Conservation (phyloP, 257 asterid species). For the Cordia subcordata region DNA sequence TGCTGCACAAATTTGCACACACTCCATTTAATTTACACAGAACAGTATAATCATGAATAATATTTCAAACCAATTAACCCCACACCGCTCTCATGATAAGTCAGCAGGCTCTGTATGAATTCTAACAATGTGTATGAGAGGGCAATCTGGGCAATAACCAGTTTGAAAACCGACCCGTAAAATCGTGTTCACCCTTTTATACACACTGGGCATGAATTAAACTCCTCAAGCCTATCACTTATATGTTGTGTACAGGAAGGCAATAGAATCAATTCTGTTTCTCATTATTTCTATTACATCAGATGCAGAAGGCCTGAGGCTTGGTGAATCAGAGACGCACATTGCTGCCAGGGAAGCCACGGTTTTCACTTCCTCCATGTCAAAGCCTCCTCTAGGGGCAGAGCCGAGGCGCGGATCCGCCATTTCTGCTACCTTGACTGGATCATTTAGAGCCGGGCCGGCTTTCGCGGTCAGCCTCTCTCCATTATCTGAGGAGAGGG, state of each 20-base stretch:
- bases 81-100: no score
- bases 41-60: background rate
- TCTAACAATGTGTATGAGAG: no score
- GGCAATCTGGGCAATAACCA: no score
- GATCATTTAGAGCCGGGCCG: conserved; percentile 34
- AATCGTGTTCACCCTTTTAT: no score
- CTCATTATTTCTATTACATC: conserved; percentile 34
- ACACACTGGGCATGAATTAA: no score
- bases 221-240: no score
- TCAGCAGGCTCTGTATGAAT: no score
- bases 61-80: no score
- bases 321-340: conserved; percentile 44
- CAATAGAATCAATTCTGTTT: conserved; percentile 16
- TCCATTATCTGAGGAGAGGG: conserved; percentile 32
- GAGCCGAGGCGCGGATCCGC: conserved; percentile 42
- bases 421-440: conserved; percentile 39
- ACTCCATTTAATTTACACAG: background rate
- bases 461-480: conserved; percentile 40
- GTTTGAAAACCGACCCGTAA: no score
- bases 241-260: conserved; percentile 7
- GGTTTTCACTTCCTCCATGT: conserved; percentile 41
- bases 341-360: conserved; percentile 45
- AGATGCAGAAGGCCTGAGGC: conserved; percentile 52
- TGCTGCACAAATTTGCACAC: background rate
- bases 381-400: conserved; percentile 17